Base-by-base conservation (phyloP, 352 stramenopile genomes). In the Aphanomyces stellatus region DNA sequence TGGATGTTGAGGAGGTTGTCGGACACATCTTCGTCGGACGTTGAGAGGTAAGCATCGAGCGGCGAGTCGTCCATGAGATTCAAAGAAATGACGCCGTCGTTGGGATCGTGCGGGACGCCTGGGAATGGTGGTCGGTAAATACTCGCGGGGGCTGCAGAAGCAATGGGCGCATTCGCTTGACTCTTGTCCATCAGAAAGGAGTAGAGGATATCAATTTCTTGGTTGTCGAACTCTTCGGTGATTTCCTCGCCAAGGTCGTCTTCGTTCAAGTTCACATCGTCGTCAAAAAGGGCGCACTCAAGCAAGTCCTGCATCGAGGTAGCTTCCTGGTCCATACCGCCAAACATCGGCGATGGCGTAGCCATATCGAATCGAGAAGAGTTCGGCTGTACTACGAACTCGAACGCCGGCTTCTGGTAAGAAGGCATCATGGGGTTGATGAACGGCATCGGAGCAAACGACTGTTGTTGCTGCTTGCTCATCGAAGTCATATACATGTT, bases 131-230 rank as follows among this genome's bases (percentile, higher is more conserved):
- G n/a, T n/a, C n/a, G n/a, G n/a, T n/a, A n/a, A 30, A 15, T 28
- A 53, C 46, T 15, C 15, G 19, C 10, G 22, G 56, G 24, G 25
- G 25, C 30, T 13, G 22, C 33, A 2, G 8, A 53, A 1, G 25
- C 10, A 10, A 22, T 10, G 25, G 19, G 27, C 24, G 25, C 41
- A 2, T 33, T 87, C 60, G 90, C 80, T 68, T 90, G 82, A 4
- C 80, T 81, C 4, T 73, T 73, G 61, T 94, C 82, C 11, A 91
- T 79, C 65, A 94, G 66, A 72, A 92, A 91, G 66, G 77, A 90
- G 78, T 91, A 94, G 31, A 94, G 62, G 66, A 94, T 92, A 42
- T 83, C 90, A 78, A 94, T 91, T 65, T 94, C 83, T 40, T 82
- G 91, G 27, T 81, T 82, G 72, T 90, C 82, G 65, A 94, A 92